A percentile compares a stretch with the other conserved stretches of the same genome.
Conservation (phyloP, 805 yeast genomes). For the Saccharomyces paradoxus region DNA sequence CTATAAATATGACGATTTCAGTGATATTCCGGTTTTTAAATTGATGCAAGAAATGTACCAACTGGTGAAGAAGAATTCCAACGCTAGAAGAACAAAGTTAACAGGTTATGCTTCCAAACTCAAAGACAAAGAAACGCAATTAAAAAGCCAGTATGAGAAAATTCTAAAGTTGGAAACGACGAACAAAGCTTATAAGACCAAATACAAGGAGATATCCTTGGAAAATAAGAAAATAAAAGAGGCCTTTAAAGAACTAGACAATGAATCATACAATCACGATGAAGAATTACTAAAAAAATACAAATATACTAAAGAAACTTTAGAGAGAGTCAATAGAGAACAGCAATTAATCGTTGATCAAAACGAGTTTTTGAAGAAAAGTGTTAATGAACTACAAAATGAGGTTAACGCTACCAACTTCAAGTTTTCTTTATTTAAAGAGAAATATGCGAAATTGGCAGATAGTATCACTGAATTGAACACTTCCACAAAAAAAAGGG, state of each 20-base stretch:
- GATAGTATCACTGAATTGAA: not conserved
- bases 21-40: not conserved
- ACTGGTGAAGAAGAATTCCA: not conserved
- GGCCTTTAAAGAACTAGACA: not conserved
- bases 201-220: not conserved
- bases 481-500: not conserved
- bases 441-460: conserved; percentile 1
- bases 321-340: not conserved
- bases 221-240: not conserved
- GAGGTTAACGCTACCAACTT: not conserved
- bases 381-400: not conserved
- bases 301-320: not conserved
- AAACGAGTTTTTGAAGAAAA: not conserved
- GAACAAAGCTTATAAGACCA: not conserved
- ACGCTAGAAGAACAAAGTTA: not conserved
- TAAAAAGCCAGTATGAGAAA: not conserved
- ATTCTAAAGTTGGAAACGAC: not conserved
- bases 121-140: not conserved
- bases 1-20: not conserved
- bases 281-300: not conserved
- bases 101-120: not conserved
- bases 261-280: not conserved
- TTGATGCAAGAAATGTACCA: not conserved
- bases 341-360: not conserved
- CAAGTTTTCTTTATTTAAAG: not conserved